A percentile compares a stretch with the other conserved stretches of the same genome.
Conservation (phyloP, 225 moss, liverwort and hornwort species). For the Takakia lepidozioides region DNA sequence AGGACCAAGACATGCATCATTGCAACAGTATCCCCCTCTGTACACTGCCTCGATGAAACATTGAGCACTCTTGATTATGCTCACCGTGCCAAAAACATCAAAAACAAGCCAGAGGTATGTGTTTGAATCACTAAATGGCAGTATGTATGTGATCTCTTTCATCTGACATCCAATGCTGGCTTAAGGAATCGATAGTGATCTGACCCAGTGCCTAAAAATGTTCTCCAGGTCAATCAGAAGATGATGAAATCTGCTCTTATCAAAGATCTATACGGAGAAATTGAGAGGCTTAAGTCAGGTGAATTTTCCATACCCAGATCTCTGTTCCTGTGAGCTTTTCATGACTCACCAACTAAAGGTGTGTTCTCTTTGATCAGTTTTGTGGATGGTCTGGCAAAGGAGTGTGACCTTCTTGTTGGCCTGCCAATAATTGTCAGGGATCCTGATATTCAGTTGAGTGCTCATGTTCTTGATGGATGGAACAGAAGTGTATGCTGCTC, state of each 20-base stretch:
- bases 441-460: too few relatives aligned
- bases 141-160: too few relatives aligned
- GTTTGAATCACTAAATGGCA: too few relatives aligned
- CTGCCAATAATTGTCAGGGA: too few relatives aligned
- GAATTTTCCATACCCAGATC: neutral
- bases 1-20: conserved; percentile 98
- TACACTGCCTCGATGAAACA: conserved; percentile 86
- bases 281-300: conserved; percentile 89
- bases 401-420: too few relatives aligned
- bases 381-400: too few relatives aligned
- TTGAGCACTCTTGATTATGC: conserved; percentile 96
- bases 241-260: conserved; percentile 95
- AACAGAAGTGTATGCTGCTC: conserved; percentile 86
- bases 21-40: conserved; percentile 91
- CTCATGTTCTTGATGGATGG: neutral
- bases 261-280: conserved; percentile 88
- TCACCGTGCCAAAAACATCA: conserved; percentile 91
- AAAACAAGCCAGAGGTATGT: conserved; percentile 87
- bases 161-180: too few relatives aligned
- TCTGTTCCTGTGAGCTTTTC: neutral
- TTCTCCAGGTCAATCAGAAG: conserved; percentile 78
- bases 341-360: neutral
- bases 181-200: too few relatives aligned
- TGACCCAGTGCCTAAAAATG: too few relatives aligned
- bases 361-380: too few relatives aligned